Percentiles rank a stretch among this genome's conserved stretches.
phyloP scores from a whole-genome alignment of 176 grass and related monocot genomes.

The Eragrostis nindensis region DNA sequence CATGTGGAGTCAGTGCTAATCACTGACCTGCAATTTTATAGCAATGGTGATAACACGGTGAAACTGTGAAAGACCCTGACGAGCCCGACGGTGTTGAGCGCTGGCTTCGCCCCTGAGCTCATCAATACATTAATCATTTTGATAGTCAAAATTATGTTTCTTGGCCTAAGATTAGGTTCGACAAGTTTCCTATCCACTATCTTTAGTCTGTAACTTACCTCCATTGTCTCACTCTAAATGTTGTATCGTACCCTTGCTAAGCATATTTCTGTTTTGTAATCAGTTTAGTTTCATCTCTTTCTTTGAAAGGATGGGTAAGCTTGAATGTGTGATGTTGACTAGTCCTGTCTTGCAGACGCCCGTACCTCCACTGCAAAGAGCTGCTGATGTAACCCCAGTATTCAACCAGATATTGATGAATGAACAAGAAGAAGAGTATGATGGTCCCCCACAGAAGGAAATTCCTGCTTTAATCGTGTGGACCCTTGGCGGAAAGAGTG shows the following conservation, averaged over 20 bases:
- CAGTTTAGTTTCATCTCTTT: conserved; percentile 32
- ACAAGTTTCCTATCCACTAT: neutral
- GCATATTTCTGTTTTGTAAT: neutral
- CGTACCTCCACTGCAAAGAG: conserved; percentile 84
- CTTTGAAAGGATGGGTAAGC: neutral
- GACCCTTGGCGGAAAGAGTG: conserved; percentile 83
- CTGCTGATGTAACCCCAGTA: conserved; percentile 67
- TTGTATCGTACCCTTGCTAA: too few relatives aligned
- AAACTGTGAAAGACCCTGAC: too few relatives aligned
- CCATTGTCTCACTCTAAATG: neutral
- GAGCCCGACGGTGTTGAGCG: too few relatives aligned
- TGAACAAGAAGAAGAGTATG: conserved; percentile 61
- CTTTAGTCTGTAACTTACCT: neutral
- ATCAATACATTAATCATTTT: neutral
- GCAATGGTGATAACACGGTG: too few relatives aligned
- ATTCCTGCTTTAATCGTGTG: conserved; percentile 89
- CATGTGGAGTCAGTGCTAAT: too few relatives aligned
- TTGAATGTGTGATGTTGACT: conserved; percentile 44
- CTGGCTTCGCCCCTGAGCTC: too few relatives aligned
- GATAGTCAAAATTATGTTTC: conserved; percentile 8
- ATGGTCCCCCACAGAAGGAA: conserved; percentile 79
- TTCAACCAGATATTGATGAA: conserved; percentile 79
- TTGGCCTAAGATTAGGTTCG: conserved; percentile 9
- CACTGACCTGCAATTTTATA: too few relatives aligned
- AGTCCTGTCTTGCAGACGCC: conserved; percentile 68